Percentiles rank a stretch among this genome's conserved stretches.
These are phyloP conservation scores for Xylaria scruposa DNA, from an alignment of 495 filamentous ascomycete species.

Conservation along the genomic window DNA sequence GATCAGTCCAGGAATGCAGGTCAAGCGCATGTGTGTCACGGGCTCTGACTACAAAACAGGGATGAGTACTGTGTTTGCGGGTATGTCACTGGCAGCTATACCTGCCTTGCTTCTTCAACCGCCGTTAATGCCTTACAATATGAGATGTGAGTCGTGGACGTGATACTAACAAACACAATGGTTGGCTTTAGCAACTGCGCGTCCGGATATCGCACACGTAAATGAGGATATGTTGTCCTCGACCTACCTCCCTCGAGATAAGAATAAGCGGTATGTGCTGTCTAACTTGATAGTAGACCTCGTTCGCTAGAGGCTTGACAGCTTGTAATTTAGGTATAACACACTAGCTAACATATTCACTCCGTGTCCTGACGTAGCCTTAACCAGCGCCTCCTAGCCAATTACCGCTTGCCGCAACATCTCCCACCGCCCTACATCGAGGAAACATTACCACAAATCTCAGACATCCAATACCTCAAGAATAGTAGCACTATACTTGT, in stretches of 20 bases:
- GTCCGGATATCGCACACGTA: no score
- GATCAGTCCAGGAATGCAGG: background rate
- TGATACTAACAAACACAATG: background rate
- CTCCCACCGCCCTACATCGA: background rate
- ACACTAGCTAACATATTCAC: background rate
- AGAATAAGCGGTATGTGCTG: conserved; percentile 13
- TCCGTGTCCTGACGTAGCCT: conserved; percentile 17
- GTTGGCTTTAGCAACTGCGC: background rate
- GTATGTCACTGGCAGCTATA: conserved; percentile 34
- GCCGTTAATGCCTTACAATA: background rate
- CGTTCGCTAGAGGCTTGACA: background rate
- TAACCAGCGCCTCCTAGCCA: background rate
- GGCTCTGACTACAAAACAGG: conserved; percentile 31
- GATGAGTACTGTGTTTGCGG: conserved; percentile 38
- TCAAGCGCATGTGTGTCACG: conserved; percentile 38
- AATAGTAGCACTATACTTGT: conserved; percentile 38
- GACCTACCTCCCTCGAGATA: conserved; percentile 37
- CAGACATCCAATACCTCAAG: conserved; percentile 42
- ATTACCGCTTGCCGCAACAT: background rate
- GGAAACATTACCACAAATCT: conserved; percentile 21
- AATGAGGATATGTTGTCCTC: conserved; percentile 16
- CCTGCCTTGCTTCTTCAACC: background rate
- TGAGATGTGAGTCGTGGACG: background rate
- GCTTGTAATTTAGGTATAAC: background rate
- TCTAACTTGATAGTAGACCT: background rate